These are phyloP conservation scores for Aspergillus cavernicola DNA, from an alignment of 495 filamentous ascomycete species.

Conservation along the genomic window DNA sequence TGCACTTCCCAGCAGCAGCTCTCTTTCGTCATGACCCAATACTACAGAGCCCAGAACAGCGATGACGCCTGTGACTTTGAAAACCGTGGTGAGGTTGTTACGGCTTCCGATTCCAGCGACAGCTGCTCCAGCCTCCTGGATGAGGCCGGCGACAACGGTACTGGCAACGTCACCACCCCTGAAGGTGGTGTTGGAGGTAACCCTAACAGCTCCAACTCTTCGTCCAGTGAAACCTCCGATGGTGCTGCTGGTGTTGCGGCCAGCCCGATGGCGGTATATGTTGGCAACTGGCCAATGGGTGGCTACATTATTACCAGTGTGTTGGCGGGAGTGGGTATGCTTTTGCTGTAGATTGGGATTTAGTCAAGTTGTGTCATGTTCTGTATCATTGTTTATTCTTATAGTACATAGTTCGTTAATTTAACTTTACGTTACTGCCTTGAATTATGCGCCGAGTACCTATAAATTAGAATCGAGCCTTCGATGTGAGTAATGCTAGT, in stretches of 20 bases:
- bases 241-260: constrained; percentile 40
- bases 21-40: constrained; percentile 75
- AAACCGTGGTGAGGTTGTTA: constrained; percentile 53
- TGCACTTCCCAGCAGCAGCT: constrained; percentile 76
- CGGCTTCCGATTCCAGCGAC: constrained; percentile 42
- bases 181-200: constrained; percentile 11
- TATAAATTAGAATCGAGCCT: too few species aligned
- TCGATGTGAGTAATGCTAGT: too few species aligned
- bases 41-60: constrained; percentile 62
- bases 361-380: too few species aligned
- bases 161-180: constrained; percentile 66
- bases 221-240: constrained; percentile 36
- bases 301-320: constrained; percentile 65
- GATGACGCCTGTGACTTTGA: constrained; percentile 72
- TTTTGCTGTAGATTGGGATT: constrained; percentile 58
- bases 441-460: too few species aligned
- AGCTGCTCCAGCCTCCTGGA: constrained; percentile 51
- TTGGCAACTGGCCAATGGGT: constrained; percentile 63
- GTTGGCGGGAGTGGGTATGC: constrained; percentile 68
- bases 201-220: constrained; percentile 52
- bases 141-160: constrained; percentile 58
- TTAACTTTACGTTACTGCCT: too few species aligned
- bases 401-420: neutral
- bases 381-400: too few species aligned
- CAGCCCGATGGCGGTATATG: constrained; percentile 51